Evolutionary conservation across 441 rosid species (phyloP), one percentile per base, ranked within the genome.

Genomic region (Iberis amara): DNA sequence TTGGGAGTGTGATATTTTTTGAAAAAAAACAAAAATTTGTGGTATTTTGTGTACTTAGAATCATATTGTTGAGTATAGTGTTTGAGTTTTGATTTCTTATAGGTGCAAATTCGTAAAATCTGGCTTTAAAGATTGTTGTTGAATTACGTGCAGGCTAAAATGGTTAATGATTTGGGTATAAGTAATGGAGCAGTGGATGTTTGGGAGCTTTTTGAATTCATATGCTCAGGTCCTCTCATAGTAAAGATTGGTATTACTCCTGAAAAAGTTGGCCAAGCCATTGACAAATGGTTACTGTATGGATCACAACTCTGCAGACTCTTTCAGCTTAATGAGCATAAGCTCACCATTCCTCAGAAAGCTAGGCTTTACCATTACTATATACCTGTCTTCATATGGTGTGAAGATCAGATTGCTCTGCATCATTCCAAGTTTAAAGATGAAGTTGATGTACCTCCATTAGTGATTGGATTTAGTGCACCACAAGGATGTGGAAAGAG

Each of bases 401-500:
- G 94, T 39, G 85, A 89, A 74, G 76, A 76, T 42, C 79, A 84
- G 79, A 82, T 89, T 69, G 69, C 84, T 45, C 67, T 77, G 59
- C 85, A 84, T 54, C 10, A 3, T 5, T 77, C 89, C 38, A 68
- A 59, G 66, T 88, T 80, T 27, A 59, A 78, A 38, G 80, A 77
- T 49, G 79, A 74, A 39, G 94, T 76, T 65, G 92, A 86, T 45
- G 64, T 77, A 12, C 80, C 96, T 76, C 96, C 98, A 18, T 64
- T 92, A 62, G 88, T 86, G 95, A 78, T 92, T 75, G 98, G 98
- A 65, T 88, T 92, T 55, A 89, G 96, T 50, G 97, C 97, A 5
- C 97, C 98, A 35, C 97, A 92, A 68, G 98, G 96, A 70, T 89
- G 97, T 73, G 98, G 98, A 60, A 92, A 92, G 82, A 89, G 94